Conservation (phyloP, 2,329 filamentous ascomycete genomes). For the Tolypocladium paradoxum region DNA sequence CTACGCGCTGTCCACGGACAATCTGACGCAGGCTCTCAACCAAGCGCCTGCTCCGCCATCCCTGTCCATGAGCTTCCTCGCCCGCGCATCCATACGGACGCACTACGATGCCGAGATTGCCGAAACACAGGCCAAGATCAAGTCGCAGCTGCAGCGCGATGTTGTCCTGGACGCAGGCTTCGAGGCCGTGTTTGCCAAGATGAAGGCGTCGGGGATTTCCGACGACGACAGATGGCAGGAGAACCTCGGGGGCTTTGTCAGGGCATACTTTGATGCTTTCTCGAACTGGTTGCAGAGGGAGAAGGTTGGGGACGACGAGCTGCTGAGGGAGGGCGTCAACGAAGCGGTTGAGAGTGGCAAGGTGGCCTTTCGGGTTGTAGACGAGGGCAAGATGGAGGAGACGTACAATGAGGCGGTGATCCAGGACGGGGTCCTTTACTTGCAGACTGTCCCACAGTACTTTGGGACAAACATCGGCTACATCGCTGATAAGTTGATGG, state of each 20-base stretch:
- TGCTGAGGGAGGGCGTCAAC: conserved; percentile 36
- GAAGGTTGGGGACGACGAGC: conserved; percentile 36
- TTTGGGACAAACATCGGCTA: conserved; percentile 22
- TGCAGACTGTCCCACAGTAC: conserved; percentile 25
- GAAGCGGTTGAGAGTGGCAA: conserved; percentile 32
- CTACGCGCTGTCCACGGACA: conserved; percentile 22
- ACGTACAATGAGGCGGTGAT: conserved; percentile 35
- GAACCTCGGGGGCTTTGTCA: conserved; percentile 28
- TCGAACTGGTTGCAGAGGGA: conserved; percentile 26
- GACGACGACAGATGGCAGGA: conserved; percentile 27
- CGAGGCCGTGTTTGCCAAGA: conserved; percentile 29
- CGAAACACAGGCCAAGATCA: conserved; percentile 25
- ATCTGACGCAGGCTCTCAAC: conserved; percentile 35
- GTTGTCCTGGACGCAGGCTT: conserved; percentile 37
- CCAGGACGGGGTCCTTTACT: conserved; percentile 36
- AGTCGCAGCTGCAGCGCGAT: conserved; percentile 26
- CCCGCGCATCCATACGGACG: conserved; percentile 26
- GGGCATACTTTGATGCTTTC: conserved; percentile 34
- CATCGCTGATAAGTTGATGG: conserved; percentile 16
- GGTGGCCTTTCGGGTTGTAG: conserved; percentile 35
- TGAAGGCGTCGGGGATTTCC: conserved; percentile 18
- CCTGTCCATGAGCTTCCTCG: conserved; percentile 28
- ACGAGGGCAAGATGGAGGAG: conserved; percentile 25
- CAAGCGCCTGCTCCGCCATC: conserved; percentile 22
- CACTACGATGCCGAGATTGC: conserved; percentile 33